Evolutionary conservation across 2,329 filamentous ascomycete genomes (phyloP).

Genomic region (Xylariaceae sp.): DNA sequence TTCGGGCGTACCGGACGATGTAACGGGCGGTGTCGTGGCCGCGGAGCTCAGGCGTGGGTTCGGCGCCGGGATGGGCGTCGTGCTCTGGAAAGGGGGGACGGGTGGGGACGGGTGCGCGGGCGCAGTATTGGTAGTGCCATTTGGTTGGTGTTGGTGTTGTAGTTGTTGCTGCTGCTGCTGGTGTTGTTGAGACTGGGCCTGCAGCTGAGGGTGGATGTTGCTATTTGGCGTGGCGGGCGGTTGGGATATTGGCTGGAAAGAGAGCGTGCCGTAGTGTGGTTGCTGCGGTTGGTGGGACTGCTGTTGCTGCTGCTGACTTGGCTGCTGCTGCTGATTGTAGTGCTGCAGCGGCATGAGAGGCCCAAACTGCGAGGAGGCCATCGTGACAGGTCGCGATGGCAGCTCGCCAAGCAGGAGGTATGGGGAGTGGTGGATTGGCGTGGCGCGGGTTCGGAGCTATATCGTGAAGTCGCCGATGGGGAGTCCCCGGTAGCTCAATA

Average conservation of each 20-base stretch:
- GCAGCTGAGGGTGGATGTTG: conserved; percentile 2
- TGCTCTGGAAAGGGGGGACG: neutral
- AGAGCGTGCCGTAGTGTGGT: conserved; percentile 1
- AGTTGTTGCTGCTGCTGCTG: conserved; percentile 1
- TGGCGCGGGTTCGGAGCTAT: no score
- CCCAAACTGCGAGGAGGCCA: conserved; percentile 1
- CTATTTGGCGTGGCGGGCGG: conserved; percentile 3
- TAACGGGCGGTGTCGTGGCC: neutral
- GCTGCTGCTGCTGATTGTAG: neutral
- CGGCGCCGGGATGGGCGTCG: conserved; percentile 2
- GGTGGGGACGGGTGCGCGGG: conserved; percentile 2
- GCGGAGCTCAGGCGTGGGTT: neutral
- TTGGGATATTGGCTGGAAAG: neutral
- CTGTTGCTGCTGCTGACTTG: conserved; percentile 2
- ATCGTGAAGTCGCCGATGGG: no score
- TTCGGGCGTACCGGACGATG: conserved; percentile 1
- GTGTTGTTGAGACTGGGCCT: conserved; percentile 6
- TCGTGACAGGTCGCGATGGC: no score
- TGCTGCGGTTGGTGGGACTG: conserved; percentile 16
- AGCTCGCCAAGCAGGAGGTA: no score
- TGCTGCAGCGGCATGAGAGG: neutral
- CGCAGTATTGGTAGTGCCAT: conserved; percentile 1
- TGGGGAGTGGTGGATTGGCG: no score
- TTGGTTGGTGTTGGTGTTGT: conserved; percentile 3
- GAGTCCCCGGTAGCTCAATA: no score